Base-by-base conservation (phyloP, 106 monocot species). In the Acanthochlamys bracteata region DNA sequence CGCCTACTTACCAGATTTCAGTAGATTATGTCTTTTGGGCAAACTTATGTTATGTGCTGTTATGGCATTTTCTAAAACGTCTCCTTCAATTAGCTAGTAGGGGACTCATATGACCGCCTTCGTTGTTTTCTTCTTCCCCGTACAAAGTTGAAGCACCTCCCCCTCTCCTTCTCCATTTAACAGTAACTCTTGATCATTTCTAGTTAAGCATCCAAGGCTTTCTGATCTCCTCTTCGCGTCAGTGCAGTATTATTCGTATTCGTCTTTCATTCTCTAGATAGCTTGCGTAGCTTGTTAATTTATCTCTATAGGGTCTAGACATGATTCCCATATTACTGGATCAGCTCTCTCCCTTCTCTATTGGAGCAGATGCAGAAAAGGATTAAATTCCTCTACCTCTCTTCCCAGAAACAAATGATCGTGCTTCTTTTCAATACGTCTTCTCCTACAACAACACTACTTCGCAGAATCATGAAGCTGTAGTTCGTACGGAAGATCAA, bases 101-200 rank as follows among this genome's bases (percentile, higher is more conserved):
- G 55, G 55, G 4, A 55, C 55, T 55, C 55, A 55, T 55, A 10
- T 55, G 55, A 55, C 55, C 22, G 55, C 55, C 55, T 22, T 55
- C 55, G 10, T 55, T 20, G 20, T 21, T 21, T 22, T 55, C 17
- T 49, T 49, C 49, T 49, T 49, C 17, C 17, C 49, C 17, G 2
- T 49, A 17, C 2, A 49, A 14, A 49, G 17, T n/a, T 33, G 33
- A 33, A 33, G 6, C 33, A 33, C 33, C 33, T 33, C 33, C 33
- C 6, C 33, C 33, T 33, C 33, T 33, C 33, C n/a, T 21, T 10
- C 55, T 22, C 22, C 20, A 55, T 22, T 20, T 19, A 55, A 20
- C 22, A 10, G n/a, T n/a, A n/a, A 55, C 33, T 33, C 22, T 10
- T 55, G 55, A 22, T 55, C 55, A 19, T 22, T 55, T 20, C 55